Percentiles rank a stretch among this genome's conserved stretches.
Conservation (phyloP, 2,329 filamentous ascomycete genomes). For the Beauveria pseudobassiana region DNA sequence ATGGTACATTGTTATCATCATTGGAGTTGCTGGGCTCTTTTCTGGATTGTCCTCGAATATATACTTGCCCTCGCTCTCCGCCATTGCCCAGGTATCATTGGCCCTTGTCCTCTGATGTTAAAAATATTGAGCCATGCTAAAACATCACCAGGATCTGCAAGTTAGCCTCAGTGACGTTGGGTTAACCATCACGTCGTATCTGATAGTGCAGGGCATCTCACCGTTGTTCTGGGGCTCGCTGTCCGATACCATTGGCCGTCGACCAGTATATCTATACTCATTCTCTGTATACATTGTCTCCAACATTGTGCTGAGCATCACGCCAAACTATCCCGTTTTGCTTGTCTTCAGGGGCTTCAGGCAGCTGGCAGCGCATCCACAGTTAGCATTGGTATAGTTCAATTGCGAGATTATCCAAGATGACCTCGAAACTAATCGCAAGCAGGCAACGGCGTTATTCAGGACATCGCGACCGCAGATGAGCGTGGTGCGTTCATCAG, state of each 20-base stretch:
- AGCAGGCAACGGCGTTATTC: constrained; percentile 25
- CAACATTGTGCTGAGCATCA: constrained; percentile 39
- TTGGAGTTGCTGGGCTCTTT: constrained; percentile 43
- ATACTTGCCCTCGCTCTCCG: constrained; percentile 38
- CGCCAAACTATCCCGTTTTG: constrained; percentile 33
- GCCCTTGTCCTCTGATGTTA: not conserved
- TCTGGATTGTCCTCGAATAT: constrained; percentile 45
- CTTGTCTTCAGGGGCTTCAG: constrained; percentile 39
- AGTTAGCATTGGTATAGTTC: constrained; percentile 34
- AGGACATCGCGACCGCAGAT: constrained; percentile 21
- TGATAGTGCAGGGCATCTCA: constrained; percentile 42
- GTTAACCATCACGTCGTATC: constrained; percentile 38
- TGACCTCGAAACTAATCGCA: not conserved
- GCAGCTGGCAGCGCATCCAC: constrained; percentile 39
- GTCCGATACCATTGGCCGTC: constrained; percentile 38
- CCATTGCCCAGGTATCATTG: constrained; percentile 24
- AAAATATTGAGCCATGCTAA: not conserved
- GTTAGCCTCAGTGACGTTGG: constrained; percentile 25
- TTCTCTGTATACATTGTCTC: constrained; percentile 39
- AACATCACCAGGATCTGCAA: constrained; percentile 19
- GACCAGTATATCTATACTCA: constrained; percentile 36
- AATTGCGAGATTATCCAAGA: not conserved
- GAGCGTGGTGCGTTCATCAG: constrained; percentile 23
- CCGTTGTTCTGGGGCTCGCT: constrained; percentile 42
- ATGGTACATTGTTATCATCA: constrained; percentile 38